Percentiles rank a stretch among this genome's conserved stretches.
These are phyloP conservation scores for Begonia peltatifolia DNA, from an alignment of 306 rosid species.

Conservation along the genomic window DNA sequence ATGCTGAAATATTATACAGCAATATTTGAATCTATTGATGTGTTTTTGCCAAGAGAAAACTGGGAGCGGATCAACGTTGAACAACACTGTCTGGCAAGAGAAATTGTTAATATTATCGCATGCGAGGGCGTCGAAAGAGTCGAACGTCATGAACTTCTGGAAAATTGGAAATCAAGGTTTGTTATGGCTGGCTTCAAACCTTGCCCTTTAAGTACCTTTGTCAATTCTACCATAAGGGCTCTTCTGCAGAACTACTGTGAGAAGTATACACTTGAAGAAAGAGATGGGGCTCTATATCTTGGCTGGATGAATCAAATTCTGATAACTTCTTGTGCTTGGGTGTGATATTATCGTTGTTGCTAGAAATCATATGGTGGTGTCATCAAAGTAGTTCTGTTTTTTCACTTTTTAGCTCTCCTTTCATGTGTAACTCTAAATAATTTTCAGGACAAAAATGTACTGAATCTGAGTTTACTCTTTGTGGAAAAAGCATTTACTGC, in stretches of 20 bases:
- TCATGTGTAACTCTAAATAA: no score
- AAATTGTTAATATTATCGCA: slow-evolving; percentile 76
- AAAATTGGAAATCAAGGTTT: slow-evolving; percentile 66
- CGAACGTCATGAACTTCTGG: slow-evolving; percentile 67
- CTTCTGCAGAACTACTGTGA: slow-evolving; percentile 55
- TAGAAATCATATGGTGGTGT: no score
- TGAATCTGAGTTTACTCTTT: no score
- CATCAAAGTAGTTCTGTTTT: no score
- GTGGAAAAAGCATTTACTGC: no score
- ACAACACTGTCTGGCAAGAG: slow-evolving; percentile 84
- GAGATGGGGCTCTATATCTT: slow-evolving; percentile 52
- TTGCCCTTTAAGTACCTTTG: slow-evolving; percentile 48
- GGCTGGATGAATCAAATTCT: slow-evolving; percentile 68
- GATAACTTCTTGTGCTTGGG: slow-evolving; percentile 70
- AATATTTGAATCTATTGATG: slow-evolving; percentile 64
- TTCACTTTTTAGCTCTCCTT: no score
- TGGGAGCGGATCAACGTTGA: slow-evolving; percentile 67
- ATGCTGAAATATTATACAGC: slow-evolving; percentile 46
- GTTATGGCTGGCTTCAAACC: slow-evolving; percentile 67
- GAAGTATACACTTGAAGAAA: slow-evolving; percentile 65
- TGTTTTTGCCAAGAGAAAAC: slow-evolving; percentile 48
- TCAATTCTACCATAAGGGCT: slow-evolving; percentile 45
- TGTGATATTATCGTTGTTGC: slow-evolving; percentile 17
- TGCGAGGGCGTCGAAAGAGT: slow-evolving; percentile 82
- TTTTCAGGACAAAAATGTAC: no score